phyloP scores from a whole-genome alignment of 2,329 filamentous ascomycete genomes.

The Colletotrichum spinosum region DNA sequence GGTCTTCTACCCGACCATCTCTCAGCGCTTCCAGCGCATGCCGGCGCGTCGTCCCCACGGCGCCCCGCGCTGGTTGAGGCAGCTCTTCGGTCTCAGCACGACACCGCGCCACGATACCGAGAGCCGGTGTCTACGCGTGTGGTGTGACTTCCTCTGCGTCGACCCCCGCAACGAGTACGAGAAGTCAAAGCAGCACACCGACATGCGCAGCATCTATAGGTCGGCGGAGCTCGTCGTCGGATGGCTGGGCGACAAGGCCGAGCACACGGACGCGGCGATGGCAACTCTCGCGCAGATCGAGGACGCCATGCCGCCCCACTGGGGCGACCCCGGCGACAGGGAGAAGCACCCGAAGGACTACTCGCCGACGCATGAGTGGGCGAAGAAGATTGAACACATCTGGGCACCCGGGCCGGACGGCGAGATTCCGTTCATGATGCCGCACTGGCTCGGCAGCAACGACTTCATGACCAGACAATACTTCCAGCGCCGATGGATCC shows the following conservation, averaged over 20 bases:
- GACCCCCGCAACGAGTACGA: constrained; percentile 44
- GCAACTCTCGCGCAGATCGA: constrained; percentile 44
- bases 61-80: constrained; percentile 39
- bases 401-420: constrained; percentile 41
- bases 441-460: constrained; percentile 40
- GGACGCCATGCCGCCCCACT: constrained; percentile 45
- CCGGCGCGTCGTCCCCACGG: constrained; percentile 34
- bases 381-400: constrained; percentile 42
- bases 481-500: constrained; percentile 51
- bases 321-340: constrained; percentile 48
- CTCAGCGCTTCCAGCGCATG: constrained; percentile 38
- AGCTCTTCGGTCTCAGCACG: constrained; percentile 36
- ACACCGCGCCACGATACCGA: constrained; percentile 13
- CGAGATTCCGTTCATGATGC: constrained; percentile 38
- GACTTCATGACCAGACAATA: constrained; percentile 48
- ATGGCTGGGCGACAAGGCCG: constrained; percentile 46
- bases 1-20: constrained; percentile 46
- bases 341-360: constrained; percentile 49
- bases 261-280: constrained; percentile 44
- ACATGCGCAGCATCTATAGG: constrained; percentile 46
- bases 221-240: constrained; percentile 48
- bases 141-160: constrained; percentile 47
- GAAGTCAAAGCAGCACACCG: constrained; percentile 43
- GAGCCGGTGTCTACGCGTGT: constrained; percentile 41
- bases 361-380: constrained; percentile 46